Evolutionary conservation across 768 basidiomycete species (phyloP).

Genomic region (Lanmaoa rubissima): DNA sequence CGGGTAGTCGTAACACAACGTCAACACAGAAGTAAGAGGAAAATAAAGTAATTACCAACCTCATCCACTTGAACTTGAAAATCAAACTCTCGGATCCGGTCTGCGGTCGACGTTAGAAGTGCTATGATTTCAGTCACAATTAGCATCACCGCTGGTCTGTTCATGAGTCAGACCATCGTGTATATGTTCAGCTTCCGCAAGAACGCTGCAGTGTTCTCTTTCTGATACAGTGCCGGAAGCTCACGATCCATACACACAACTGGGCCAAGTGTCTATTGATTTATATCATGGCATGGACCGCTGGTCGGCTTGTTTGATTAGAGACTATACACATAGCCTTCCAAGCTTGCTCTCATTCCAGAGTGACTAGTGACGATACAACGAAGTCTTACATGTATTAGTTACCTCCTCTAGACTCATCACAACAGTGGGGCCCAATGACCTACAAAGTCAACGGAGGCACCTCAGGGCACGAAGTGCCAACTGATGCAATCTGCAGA

Average conservation of each 20-base stretch:
- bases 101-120: slow-evolving; percentile 79
- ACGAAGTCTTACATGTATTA: slow-evolving; percentile 5
- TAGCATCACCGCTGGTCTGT: slow-evolving; percentile 86
- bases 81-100: too few relatives aligned
- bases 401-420: neutral
- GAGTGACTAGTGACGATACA: neutral
- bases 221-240: slow-evolving; percentile 38
- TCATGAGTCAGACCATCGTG: slow-evolving; percentile 84
- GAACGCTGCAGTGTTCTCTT: slow-evolving; percentile 83
- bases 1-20: too few relatives aligned
- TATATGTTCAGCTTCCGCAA: slow-evolving; percentile 85
- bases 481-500: too few relatives aligned
- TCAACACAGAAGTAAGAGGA: too few relatives aligned
- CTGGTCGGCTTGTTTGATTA: slow-evolving; percentile 9
- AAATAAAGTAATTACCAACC: too few relatives aligned
- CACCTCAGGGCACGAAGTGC: too few relatives aligned
- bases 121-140: slow-evolving; percentile 88
- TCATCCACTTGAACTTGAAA: too few relatives aligned
- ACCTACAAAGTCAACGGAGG: too few relatives aligned
- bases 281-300: neutral
- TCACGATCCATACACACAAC: neutral
- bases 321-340: neutral
- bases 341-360: neutral
- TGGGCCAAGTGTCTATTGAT: neutral
- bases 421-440: too few relatives aligned